These are phyloP conservation scores for Melaleuca alternifolia DNA, from an alignment of 345 rosid genomes.

Conservation along the genomic window DNA sequence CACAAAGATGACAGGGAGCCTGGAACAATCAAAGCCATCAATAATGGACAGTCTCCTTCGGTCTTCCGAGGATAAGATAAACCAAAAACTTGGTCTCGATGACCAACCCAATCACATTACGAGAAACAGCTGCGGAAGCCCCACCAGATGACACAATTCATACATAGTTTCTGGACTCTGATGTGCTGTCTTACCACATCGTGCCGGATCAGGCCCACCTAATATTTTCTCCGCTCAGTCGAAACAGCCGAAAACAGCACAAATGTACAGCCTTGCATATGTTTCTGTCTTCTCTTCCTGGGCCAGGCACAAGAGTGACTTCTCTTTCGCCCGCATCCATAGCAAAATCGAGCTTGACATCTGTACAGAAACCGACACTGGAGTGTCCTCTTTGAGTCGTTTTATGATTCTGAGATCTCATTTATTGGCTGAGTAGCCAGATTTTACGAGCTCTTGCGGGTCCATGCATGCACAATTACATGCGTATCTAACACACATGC, in stretches of 20 bases:
- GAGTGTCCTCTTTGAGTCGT: neutral
- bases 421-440: neutral
- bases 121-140: rapidly evolving
- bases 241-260: neutral
- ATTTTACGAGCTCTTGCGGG: neutral
- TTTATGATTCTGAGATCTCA: neutral
- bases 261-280: neutral
- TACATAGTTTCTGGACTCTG: too few relatives aligned
- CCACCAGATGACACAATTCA: neutral
- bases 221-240: neutral
- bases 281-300: neutral
- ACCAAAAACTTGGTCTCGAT: neutral
- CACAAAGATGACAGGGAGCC: too few relatives aligned
- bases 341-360: neutral
- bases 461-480: neutral
- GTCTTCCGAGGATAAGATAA: too few relatives aligned
- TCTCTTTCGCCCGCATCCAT: neutral
- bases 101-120: neutral
- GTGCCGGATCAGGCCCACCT: neutral
- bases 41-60: too few relatives aligned
- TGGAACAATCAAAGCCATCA: too few relatives aligned
- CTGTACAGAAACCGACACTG: neutral
- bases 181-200: neutral
- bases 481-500: neutral
- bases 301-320: neutral